These are phyloP conservation scores for Asterochloris erici DNA, from an alignment of 139 green algal species.

Conservation along the genomic window DNA sequence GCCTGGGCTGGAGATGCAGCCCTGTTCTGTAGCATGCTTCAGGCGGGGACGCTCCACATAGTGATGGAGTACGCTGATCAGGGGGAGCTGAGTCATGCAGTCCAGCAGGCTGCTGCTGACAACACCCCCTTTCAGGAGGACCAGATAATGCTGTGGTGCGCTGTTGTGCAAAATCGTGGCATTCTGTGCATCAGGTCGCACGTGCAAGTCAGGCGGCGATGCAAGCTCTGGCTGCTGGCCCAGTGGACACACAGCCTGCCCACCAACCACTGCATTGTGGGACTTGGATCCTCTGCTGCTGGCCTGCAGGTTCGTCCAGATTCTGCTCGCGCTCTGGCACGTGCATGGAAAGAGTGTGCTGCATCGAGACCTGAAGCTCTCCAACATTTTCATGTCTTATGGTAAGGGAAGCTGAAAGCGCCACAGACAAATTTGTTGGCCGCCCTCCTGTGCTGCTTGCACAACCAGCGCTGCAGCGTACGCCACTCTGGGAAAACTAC, in stretches of 20 bases:
- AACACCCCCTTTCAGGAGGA: conserved; percentile 31
- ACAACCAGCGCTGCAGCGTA: not conserved
- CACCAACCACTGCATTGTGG: conserved; percentile 40
- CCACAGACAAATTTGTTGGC: not conserved
- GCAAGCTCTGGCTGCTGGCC: conserved; percentile 51
- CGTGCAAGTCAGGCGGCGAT: not conserved
- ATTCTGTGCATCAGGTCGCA: not conserved
- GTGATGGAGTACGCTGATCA: conserved; percentile 61
- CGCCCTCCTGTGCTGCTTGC: not conserved
- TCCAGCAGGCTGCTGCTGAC: conserved; percentile 37
- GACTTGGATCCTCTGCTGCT: conserved; percentile 63
- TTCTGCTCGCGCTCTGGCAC: conserved; percentile 80
- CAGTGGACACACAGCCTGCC: conserved; percentile 41
- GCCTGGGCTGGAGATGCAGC: conserved; percentile 45
- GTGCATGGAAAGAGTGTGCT: conserved; percentile 72
- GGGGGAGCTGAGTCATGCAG: conserved; percentile 46
- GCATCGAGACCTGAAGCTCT: conserved; percentile 55
- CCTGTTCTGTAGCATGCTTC: not conserved
- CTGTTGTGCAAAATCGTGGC: conserved; percentile 34
- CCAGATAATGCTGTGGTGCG: conserved; percentile 21
- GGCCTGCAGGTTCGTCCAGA: conserved; percentile 64
- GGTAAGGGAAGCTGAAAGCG: not conserved
- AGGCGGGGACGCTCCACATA: conserved; percentile 55
- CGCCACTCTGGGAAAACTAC: not conserved
- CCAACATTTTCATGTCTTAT: conserved; percentile 71